Conservation (phyloP, 177 flowering plant genomes). For the Vitis hybrid region DNA sequence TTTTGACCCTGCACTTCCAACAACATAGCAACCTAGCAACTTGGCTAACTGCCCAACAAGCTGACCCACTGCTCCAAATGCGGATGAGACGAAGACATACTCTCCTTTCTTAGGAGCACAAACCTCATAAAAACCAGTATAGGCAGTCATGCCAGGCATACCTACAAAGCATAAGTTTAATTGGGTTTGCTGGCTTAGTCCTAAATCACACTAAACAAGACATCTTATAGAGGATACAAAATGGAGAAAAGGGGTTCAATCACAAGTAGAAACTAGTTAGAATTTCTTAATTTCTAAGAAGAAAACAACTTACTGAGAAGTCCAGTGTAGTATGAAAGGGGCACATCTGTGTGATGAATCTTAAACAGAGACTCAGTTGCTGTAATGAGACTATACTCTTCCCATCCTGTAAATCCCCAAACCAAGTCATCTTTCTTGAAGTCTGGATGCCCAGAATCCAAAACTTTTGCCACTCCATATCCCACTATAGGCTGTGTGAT, state of each 20-base stretch:
- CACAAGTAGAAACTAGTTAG: too few relatives aligned
- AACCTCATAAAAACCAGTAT: conserved; percentile 31
- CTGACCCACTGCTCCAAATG: conserved; percentile 35
- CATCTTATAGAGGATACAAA: too few relatives aligned
- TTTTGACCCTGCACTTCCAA: conserved; percentile 35
- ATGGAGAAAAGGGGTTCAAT: too few relatives aligned
- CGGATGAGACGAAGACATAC: conserved; percentile 34
- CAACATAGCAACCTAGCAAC: conserved; percentile 34
- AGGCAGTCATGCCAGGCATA: conserved; percentile 44
- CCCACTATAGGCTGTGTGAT: conserved; percentile 25
- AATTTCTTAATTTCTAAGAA: too few relatives aligned
- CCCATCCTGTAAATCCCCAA: conserved; percentile 38
- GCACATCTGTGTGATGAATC: conserved; percentile 31
- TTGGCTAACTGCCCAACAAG: conserved; percentile 38
- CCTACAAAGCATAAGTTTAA: conserved; percentile 12
- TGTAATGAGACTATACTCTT: conserved; percentile 28
- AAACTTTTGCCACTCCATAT: conserved; percentile 32
- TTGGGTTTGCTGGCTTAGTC: too few relatives aligned
- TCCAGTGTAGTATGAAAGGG: conserved; percentile 41
- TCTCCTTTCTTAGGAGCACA: conserved; percentile 35
- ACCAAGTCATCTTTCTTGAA: conserved; percentile 34
- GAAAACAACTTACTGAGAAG: conserved; percentile 26
- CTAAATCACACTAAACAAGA: too few relatives aligned
- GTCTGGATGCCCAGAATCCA: conserved; percentile 36
- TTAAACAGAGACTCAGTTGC: conserved; percentile 14